Evolutionary conservation across 441 rosid genomes (phyloP).

Genomic region (Pelargonium cotyledonis): DNA sequence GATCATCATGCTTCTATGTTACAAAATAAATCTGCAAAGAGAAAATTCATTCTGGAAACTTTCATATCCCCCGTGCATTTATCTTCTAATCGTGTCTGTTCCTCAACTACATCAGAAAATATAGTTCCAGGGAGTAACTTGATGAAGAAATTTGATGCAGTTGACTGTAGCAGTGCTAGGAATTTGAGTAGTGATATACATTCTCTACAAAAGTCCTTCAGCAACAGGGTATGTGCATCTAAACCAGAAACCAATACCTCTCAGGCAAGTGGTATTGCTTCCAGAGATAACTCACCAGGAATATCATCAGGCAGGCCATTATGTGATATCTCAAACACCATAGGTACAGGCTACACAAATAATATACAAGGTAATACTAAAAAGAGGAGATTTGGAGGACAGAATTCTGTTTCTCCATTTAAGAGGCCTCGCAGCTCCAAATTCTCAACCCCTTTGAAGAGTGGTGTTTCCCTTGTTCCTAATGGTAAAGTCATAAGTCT

Average conservation of each 20-base stretch:
- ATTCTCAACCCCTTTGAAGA: slow-evolving; percentile 54
- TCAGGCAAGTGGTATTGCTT: slow-evolving; percentile 25
- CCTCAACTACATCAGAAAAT: slow-evolving; percentile 30
- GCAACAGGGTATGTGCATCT: slow-evolving; percentile 20
- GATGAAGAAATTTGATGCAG: slow-evolving; percentile 48
- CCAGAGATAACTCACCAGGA: slow-evolving; percentile 28
- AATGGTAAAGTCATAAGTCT: slow-evolving; percentile 40
- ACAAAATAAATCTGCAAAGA: slow-evolving; percentile 37
- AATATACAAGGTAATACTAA: slow-evolving; percentile 27
- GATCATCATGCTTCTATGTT: slow-evolving; percentile 26
- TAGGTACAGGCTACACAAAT: slow-evolving; percentile 22
- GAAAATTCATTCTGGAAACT: slow-evolving; percentile 32
- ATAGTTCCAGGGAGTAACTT: slow-evolving; percentile 35
- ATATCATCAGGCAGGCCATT: slow-evolving; percentile 43
- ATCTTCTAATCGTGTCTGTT: slow-evolving; percentile 34
- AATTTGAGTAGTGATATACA: slow-evolving; percentile 21
- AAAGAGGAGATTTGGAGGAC: slow-evolving; percentile 34
- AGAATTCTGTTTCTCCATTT: slow-evolving; percentile 50
- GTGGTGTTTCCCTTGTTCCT: slow-evolving; percentile 29
- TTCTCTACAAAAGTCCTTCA: slow-evolving; percentile 27
- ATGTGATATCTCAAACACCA: slow-evolving; percentile 60
- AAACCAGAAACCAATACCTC: slow-evolving; percentile 20
- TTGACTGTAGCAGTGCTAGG: slow-evolving; percentile 26
- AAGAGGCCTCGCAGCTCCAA: slow-evolving; percentile 76
- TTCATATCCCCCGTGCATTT: slow-evolving; percentile 56